phyloP scores from a whole-genome alignment of 805 yeast genomes.

The Cyberlindnera mississippiensis region DNA sequence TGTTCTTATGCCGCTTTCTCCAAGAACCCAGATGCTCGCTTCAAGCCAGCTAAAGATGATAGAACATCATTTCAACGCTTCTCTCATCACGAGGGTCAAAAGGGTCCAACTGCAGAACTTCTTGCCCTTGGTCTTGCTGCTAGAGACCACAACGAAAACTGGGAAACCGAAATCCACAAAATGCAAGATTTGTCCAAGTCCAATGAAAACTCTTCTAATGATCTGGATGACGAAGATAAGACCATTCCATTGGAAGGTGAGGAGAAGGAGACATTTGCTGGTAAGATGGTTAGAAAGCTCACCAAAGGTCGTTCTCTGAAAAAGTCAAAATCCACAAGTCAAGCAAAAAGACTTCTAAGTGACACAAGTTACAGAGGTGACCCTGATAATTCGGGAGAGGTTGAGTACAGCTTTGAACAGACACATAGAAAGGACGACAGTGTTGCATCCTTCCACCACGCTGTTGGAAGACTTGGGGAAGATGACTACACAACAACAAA shows the following conservation, averaged over 20 bases:
- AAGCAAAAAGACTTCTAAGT: slow-evolving; percentile 17
- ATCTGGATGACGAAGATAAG: slow-evolving; percentile 24
- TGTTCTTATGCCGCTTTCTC: slow-evolving; percentile 60
- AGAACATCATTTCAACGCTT: slow-evolving; percentile 79
- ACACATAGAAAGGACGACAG: slow-evolving; percentile 19
- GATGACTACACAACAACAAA: slow-evolving; percentile 17
- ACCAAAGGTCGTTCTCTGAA: slow-evolving; percentile 30
- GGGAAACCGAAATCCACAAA: slow-evolving; percentile 55
- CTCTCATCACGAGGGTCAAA: slow-evolving; percentile 28
- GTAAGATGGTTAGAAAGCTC: slow-evolving; percentile 40
- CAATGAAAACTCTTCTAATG: slow-evolving; percentile 18
- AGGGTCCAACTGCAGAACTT: slow-evolving; percentile 45
- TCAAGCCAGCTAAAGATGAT: slow-evolving; percentile 87
- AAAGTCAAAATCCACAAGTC: slow-evolving; percentile 15
- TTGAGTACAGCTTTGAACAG: slow-evolving; percentile 10
- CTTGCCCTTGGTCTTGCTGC: slow-evolving; percentile 80
- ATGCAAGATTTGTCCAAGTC: slow-evolving; percentile 18
- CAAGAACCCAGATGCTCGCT: slow-evolving; percentile 85
- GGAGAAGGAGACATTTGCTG: slow-evolving; percentile 36
- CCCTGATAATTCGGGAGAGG: not conserved
- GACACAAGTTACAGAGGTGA: slow-evolving; percentile 5
- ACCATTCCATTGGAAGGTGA: slow-evolving; percentile 32
- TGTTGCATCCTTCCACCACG: slow-evolving; percentile 19
- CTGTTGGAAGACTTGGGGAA: slow-evolving; percentile 6
- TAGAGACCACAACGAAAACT: slow-evolving; percentile 67